Percentiles rank a stretch among this genome's conserved stretches.
phyloP scores from a whole-genome alignment of 1,139 yeast genomes.

The Kurtzmaniella quercitrusa region DNA sequence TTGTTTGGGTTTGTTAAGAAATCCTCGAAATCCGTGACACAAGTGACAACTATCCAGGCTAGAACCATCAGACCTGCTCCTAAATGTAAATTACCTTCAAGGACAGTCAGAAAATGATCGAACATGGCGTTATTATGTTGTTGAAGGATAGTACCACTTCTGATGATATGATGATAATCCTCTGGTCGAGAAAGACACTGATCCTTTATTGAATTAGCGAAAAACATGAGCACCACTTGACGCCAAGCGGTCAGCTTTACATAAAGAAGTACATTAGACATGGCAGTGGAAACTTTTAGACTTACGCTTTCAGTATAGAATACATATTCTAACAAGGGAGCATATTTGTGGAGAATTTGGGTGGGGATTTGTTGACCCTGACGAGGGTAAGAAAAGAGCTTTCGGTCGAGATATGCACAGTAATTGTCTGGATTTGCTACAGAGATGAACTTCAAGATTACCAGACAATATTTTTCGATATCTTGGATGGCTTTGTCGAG shows the following conservation, averaged over 20 bases:
- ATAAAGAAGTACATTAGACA: constrained; percentile 34
- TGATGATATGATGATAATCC: constrained; percentile 36
- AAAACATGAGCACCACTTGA: constrained; percentile 47
- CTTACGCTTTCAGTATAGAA: constrained; percentile 42
- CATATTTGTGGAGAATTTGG: constrained; percentile 33
- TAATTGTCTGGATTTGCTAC: constrained; percentile 54
- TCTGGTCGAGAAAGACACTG: constrained; percentile 58
- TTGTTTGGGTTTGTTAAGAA: constrained; percentile 28
- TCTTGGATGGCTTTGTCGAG: constrained; percentile 14
- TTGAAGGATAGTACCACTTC: constrained; percentile 24
- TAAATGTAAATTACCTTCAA: constrained; percentile 26
- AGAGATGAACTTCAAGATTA: constrained; percentile 46
- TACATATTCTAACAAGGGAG: constrained; percentile 49
- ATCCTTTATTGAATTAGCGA: constrained; percentile 44
- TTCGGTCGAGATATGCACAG: constrained; percentile 33
- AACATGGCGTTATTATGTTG: constrained; percentile 26
- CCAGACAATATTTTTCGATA: constrained; percentile 45
- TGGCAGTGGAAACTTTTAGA: constrained; percentile 32
- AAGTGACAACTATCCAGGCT: constrained; percentile 32
- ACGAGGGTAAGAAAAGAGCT: constrained; percentile 31
- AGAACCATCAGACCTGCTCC: constrained; percentile 26
- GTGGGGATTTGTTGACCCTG: constrained; percentile 40
- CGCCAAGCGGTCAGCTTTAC: constrained; percentile 53
- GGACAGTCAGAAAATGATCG: constrained; percentile 27
- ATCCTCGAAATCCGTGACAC: constrained; percentile 36